Evolutionary conservation across 305 asterid genomes (phyloP).

Genomic region (Fraxinus velutina): DNA sequence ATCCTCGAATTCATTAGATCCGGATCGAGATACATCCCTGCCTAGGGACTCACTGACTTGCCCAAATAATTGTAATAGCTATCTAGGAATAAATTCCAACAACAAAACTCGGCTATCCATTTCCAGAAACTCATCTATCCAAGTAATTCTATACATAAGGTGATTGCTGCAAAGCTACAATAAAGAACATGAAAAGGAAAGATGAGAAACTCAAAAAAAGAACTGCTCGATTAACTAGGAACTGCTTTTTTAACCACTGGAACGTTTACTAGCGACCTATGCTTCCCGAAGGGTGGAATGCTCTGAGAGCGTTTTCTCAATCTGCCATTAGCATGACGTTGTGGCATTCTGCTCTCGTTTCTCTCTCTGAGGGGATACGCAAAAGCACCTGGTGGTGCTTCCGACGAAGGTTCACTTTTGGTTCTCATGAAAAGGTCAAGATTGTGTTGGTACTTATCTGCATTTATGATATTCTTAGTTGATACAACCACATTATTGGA

Average conservation of each 20-base stretch:
- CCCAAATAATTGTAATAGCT: neutral
- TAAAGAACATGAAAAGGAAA: neutral
- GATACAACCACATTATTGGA: conserved; percentile 21
- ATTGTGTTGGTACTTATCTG: conserved; percentile 41
- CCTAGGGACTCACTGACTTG: neutral
- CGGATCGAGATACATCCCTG: neutral
- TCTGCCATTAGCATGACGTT: conserved; percentile 13
- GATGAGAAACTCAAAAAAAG: neutral
- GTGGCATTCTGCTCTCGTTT: conserved; percentile 17
- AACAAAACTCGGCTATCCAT: neutral
- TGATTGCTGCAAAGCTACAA: neutral
- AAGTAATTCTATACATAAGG: neutral
- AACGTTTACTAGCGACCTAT: conserved; percentile 21
- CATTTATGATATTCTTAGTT: conserved; percentile 24
- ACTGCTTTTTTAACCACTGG: conserved; percentile 22
- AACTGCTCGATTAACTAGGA: neutral
- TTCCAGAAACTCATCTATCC: neutral
- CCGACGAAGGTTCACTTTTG: conserved; percentile 25
- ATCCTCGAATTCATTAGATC: neutral
- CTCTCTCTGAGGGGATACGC: conserved; percentile 26
- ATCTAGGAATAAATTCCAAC: neutral
- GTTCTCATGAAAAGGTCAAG: conserved; percentile 37
- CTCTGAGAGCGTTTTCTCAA: conserved; percentile 44
- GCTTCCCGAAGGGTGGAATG: conserved; percentile 41
- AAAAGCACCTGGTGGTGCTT: conserved; percentile 15